Percentiles rank a stretch among this genome's conserved stretches.
Evolutionary conservation across 176 grass and related monocot species (phyloP).

Genomic region (Oryza longistaminata): DNA sequence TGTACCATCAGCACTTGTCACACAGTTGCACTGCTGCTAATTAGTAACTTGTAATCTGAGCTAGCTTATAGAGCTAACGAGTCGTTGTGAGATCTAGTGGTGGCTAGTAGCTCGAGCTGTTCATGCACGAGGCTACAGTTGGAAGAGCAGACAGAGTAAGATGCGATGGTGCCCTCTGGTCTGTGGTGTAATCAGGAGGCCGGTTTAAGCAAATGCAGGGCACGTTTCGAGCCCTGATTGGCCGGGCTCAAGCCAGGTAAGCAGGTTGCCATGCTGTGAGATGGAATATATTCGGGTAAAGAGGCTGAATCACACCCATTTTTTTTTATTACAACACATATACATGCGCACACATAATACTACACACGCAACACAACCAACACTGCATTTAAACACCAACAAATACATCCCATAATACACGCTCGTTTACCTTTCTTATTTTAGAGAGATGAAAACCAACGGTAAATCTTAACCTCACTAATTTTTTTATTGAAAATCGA

Average conservation of each 20-base stretch:
- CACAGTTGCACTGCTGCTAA: background rate
- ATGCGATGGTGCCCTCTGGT: background rate
- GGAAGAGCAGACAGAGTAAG: background rate
- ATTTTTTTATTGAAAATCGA: no score
- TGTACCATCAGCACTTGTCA: background rate
- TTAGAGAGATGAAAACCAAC: no score
- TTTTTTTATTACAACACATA: no score
- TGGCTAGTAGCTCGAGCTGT: background rate
- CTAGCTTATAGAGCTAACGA: background rate
- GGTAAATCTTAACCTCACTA: no score
- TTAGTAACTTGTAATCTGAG: background rate
- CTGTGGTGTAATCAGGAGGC: background rate
- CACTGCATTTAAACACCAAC: no score
- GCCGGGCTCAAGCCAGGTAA: background rate
- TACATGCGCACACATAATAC: no score
- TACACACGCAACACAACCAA: no score
- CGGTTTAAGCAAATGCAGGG: background rate
- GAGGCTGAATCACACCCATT: background rate
- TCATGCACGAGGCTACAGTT: background rate
- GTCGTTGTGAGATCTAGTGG: background rate
- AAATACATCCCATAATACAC: no score
- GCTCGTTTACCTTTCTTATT: no score
- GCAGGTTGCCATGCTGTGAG: background rate
- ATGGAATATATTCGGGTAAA: constrained; percentile 1
- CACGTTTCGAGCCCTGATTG: constrained; percentile 45